Percentiles rank a stretch among this genome's conserved stretches.
Conservation (phyloP, 2,329 filamentous ascomycete genomes). For the Paraconiothyrium brasiliense region DNA sequence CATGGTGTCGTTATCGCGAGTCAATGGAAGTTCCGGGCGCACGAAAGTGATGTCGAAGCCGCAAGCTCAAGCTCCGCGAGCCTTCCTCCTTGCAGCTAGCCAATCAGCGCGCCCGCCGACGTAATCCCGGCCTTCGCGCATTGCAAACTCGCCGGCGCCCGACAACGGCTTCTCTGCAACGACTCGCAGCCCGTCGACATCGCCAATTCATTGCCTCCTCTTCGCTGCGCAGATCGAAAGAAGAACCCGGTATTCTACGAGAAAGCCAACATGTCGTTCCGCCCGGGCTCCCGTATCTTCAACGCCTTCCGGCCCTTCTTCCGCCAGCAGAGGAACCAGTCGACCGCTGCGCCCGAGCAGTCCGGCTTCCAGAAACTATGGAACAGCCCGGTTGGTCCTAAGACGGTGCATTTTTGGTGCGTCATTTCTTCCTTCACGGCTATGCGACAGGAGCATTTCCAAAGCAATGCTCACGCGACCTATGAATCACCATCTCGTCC, state of each 20-base stretch:
- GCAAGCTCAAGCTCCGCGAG: slow-evolving; percentile 28
- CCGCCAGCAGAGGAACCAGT: slow-evolving; percentile 67
- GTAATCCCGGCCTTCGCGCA: slow-evolving; percentile 34
- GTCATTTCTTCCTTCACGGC: slow-evolving; percentile 27
- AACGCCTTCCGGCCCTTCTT: slow-evolving; percentile 62
- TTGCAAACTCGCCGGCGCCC: slow-evolving; percentile 26
- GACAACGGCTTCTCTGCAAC: slow-evolving; percentile 19
- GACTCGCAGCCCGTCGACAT: slow-evolving; percentile 18
- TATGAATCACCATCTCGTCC: not conserved
- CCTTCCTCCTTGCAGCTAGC: slow-evolving; percentile 21
- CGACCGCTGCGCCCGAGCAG: slow-evolving; percentile 63
- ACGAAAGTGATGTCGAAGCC: not conserved
- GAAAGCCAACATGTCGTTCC: slow-evolving; percentile 61
- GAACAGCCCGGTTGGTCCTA: slow-evolving; percentile 60
- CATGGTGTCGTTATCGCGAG: slow-evolving; percentile 65
- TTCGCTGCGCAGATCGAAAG: slow-evolving; percentile 53
- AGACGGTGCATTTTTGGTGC: slow-evolving; percentile 98
- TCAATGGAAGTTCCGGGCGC: slow-evolving; percentile 25
- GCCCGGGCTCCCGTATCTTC: slow-evolving; percentile 66
- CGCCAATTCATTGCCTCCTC: slow-evolving; percentile 50
- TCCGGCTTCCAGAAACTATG: slow-evolving; percentile 74
- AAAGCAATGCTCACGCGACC: not conserved
- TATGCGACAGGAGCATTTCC: not conserved
- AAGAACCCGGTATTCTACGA: slow-evolving; percentile 13
- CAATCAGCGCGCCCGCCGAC: slow-evolving; percentile 35